Conservation (phyloP, 495 filamentous ascomycete genomes). For the Parathielavia hyrcaniae region DNA sequence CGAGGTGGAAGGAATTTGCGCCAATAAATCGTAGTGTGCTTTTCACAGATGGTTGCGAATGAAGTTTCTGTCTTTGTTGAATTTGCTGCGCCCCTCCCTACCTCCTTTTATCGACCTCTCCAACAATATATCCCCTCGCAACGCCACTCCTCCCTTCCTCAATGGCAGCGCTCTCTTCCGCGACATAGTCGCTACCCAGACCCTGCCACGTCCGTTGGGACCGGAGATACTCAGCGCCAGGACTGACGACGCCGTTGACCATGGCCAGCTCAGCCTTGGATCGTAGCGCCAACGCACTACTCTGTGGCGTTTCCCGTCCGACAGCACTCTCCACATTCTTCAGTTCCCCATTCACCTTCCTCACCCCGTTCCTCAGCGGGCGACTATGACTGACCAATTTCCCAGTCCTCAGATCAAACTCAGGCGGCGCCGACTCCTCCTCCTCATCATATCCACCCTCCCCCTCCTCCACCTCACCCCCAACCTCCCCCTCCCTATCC, state of each 20-base stretch:
- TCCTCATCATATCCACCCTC: constrained; percentile 27
- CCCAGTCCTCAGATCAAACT: constrained; percentile 87
- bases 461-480: constrained; percentile 12
- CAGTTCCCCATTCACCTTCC: background rate
- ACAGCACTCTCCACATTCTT: constrained; percentile 15
- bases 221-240: constrained; percentile 79
- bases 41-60: too few species aligned
- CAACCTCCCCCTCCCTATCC: constrained; percentile 22
- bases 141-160: constrained; percentile 86
- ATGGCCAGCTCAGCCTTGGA: constrained; percentile 64
- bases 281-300: constrained; percentile 50
- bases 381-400: constrained; percentile 75
- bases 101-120: constrained; percentile 42
- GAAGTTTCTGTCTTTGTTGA: background rate
- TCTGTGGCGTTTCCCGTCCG: constrained; percentile 22
- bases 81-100: constrained; percentile 14
- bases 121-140: constrained; percentile 82
- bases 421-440: constrained; percentile 61
- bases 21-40: too few species aligned
- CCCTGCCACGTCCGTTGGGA: constrained; percentile 87
- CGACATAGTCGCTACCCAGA: constrained; percentile 76
- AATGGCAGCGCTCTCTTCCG: constrained; percentile 57
- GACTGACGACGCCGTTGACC: constrained; percentile 76
- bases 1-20: too few species aligned
- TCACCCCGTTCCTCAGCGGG: constrained; percentile 53